These are phyloP conservation scores for Diatrype stigma DNA, from an alignment of 2,329 filamentous ascomycete genomes.

Conservation along the genomic window DNA sequence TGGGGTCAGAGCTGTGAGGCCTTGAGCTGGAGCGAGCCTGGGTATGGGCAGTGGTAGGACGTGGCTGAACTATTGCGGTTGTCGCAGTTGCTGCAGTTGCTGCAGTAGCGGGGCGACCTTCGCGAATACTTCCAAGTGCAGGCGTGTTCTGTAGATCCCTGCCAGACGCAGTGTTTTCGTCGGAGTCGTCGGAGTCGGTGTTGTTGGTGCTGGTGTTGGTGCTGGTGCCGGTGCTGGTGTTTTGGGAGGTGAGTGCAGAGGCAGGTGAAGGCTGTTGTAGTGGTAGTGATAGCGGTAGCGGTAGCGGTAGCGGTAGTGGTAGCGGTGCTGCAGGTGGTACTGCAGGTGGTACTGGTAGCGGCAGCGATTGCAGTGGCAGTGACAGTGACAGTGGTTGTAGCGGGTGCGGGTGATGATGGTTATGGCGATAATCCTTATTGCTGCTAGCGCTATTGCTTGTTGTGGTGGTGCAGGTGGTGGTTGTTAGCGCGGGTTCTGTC, in stretches of 20 bases:
- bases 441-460: neutral
- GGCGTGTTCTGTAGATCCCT: neutral
- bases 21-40: neutral
- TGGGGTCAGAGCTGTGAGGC: neutral
- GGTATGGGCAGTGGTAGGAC: neutral
- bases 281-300: neutral
- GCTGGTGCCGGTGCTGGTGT: neutral
- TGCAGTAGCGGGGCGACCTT: neutral
- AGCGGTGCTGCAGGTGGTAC: too few relatives aligned
- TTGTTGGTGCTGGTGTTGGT: neutral
- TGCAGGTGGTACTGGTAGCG: too few relatives aligned
- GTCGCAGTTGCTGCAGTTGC: neutral
- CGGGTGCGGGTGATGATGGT: neutral
- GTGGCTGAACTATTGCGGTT: neutral
- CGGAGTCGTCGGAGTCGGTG: neutral
- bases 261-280: neutral
- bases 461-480: neutral
- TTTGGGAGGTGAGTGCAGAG: neutral
- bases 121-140: neutral
- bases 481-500: too few relatives aligned
- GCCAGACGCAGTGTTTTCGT: neutral
- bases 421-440: neutral
- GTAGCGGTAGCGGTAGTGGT: neutral
- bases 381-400: neutral
- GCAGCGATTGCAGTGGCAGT: neutral